These are phyloP conservation scores for Aspergillus pseudonomiae DNA, from an alignment of 2,329 filamentous ascomycete genomes.

Conservation along the genomic window DNA sequence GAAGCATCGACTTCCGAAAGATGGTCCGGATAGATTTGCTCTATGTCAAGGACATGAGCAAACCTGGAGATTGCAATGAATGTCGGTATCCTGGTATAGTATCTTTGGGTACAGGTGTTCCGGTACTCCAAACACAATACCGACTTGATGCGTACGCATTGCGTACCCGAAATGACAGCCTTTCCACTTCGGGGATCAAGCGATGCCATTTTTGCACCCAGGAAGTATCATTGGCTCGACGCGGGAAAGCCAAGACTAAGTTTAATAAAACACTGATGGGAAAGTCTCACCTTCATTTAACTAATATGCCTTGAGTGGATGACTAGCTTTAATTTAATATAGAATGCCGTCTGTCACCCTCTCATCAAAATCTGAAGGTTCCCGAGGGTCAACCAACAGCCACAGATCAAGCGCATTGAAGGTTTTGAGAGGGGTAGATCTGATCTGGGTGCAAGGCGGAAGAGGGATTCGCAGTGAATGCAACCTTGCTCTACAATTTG, in stretches of 20 bases:
- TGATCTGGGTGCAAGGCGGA: not conserved
- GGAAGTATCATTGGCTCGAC: slow-evolving; percentile 9
- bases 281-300: slow-evolving; percentile 9
- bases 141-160: not conserved
- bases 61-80: not conserved
- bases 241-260: slow-evolving; percentile 17
- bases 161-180: slow-evolving; percentile 5
- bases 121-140: not conserved
- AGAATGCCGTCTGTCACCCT: not conserved
- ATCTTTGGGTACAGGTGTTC: not conserved
- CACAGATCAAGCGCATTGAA: not conserved
- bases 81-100: not conserved
- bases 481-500: not conserved
- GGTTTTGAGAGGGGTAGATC: not conserved
- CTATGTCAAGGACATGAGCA: not conserved
- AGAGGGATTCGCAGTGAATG: not conserved
- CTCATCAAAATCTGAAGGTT: not conserved
- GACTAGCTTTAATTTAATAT: slow-evolving; percentile 4
- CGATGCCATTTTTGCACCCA: not conserved
- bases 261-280: slow-evolving; percentile 18
- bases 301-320: not conserved
- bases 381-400: not conserved
- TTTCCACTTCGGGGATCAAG: not conserved
- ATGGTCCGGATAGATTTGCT: not conserved
- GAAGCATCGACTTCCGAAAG: not conserved